A percentile compares a stretch with the other conserved stretches of the same genome.
phyloP scores from a whole-genome alignment of 345 rosid genomes.

The Populus ilicifolia region DNA sequence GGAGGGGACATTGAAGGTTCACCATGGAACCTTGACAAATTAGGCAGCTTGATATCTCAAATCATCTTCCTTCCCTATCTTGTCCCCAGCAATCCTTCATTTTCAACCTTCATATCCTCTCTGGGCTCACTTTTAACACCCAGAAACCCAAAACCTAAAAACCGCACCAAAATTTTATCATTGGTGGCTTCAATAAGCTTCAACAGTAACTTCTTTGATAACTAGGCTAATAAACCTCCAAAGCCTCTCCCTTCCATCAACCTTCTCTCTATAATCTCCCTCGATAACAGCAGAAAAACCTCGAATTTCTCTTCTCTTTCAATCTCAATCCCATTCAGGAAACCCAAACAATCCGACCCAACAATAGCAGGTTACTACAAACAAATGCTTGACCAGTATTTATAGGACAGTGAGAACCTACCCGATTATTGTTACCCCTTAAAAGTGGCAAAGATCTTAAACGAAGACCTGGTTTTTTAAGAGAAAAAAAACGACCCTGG shows the following conservation, averaged over 20 bases:
- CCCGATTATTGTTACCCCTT: conserved; percentile 78
- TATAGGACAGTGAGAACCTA: conserved; percentile 70
- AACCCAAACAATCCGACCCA: conserved; percentile 15
- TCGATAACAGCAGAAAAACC: conserved; percentile 9
- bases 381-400: conserved; percentile 49
- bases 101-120: not conserved
- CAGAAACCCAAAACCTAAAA: not conserved
- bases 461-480: conserved; percentile 55
- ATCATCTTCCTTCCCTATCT: not conserved
- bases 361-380: conserved; percentile 37
- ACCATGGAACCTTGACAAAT: too few species aligned
- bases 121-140: not conserved
- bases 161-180: too few species aligned
- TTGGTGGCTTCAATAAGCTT: conserved; percentile 64
- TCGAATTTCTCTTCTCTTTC: conserved; percentile 61
- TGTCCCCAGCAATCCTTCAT: not conserved
- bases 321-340: conserved; percentile 29
- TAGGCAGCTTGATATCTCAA: too few species aligned
- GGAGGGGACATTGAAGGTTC: too few species aligned
- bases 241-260: conserved; percentile 58
- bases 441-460: conserved; percentile 65
- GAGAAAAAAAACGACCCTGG: conserved; percentile 49
- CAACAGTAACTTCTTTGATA: conserved; percentile 50
- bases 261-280: conserved; percentile 28
- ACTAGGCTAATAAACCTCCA: conserved; percentile 70